Percentiles rank a stretch among this genome's conserved stretches.
phyloP scores from a whole-genome alignment of 1,284 basidiomycete species.

The Tylopilus microsporus region DNA sequence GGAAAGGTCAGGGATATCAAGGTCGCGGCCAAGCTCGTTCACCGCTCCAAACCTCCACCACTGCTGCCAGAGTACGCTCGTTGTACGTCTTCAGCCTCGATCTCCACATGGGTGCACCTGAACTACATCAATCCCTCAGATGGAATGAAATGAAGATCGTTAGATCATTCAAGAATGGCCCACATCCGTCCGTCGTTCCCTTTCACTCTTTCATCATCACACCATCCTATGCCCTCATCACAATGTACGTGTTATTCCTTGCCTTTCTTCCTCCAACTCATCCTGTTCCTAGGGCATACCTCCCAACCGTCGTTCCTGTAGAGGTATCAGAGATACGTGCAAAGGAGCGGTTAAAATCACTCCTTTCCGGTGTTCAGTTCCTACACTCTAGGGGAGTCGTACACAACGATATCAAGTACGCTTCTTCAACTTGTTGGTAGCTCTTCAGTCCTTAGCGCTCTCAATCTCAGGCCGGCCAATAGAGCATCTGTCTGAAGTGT shows the following conservation, averaged over 20 bases:
- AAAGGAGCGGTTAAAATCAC: conserved; percentile 77
- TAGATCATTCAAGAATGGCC: conserved; percentile 72
- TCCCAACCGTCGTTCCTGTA: conserved; percentile 76
- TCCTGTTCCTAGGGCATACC: conserved; percentile 54
- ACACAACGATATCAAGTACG: conserved; percentile 93
- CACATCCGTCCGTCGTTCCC: conserved; percentile 84
- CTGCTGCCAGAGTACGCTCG: conserved; percentile 80
- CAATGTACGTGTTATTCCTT: conserved; percentile 58
- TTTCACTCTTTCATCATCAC: conserved; percentile 93
- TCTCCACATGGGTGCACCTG: conserved; percentile 7
- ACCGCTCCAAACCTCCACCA: conserved; percentile 74
- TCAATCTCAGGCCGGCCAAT: conserved; percentile 55
- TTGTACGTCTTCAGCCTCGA: conserved; percentile 51
- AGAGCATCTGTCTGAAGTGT: neutral
- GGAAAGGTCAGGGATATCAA: conserved; percentile 44
- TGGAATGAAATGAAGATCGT: too few relatives aligned
- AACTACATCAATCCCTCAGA: conserved; percentile 33
- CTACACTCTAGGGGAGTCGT: conserved; percentile 85
- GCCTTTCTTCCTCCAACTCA: conserved; percentile 17
- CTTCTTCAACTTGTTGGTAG: conserved; percentile 9
- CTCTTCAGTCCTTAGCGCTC: neutral
- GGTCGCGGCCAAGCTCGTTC: conserved; percentile 87
- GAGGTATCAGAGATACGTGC: conserved; percentile 74
- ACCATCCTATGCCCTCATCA: conserved; percentile 80
- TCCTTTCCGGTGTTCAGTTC: conserved; percentile 85